Conservation (phyloP, 164 flowering plant species). For the Vitis vinifera region ASM3070453v1 NC_081821.1:7692501-7693000, state of each 20-base stretch:
- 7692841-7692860: slow-evolving; percentile 83
- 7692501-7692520: too few species aligned
- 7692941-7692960: slow-evolving; percentile 95
- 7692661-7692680: slow-evolving; percentile 35
- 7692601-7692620: slow-evolving; percentile 49
- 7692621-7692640: slow-evolving; percentile 75
- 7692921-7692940: slow-evolving; percentile 89
- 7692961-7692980: slow-evolving; percentile 96
- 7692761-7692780: slow-evolving; percentile 85
- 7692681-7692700: too few species aligned
- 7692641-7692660: slow-evolving; percentile 81
- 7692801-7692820: slow-evolving; percentile 98
- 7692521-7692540: slow-evolving; percentile 30
- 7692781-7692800: slow-evolving; percentile 85
- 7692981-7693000: slow-evolving; percentile 86
- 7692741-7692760: slow-evolving; percentile 73
- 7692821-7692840: slow-evolving; percentile 91
- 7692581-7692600: slow-evolving; percentile 71
- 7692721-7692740: too few species aligned
- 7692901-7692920: slow-evolving; percentile 90
- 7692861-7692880: slow-evolving; percentile 78
- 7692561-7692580: slow-evolving; percentile 68
- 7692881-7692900: slow-evolving; percentile 86
- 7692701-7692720: too few species aligned
- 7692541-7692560: slow-evolving; percentile 85